These are phyloP conservation scores for Diaporthe ilicicola DNA, from an alignment of 2,329 filamentous ascomycete genomes.

Conservation along the genomic window DNA sequence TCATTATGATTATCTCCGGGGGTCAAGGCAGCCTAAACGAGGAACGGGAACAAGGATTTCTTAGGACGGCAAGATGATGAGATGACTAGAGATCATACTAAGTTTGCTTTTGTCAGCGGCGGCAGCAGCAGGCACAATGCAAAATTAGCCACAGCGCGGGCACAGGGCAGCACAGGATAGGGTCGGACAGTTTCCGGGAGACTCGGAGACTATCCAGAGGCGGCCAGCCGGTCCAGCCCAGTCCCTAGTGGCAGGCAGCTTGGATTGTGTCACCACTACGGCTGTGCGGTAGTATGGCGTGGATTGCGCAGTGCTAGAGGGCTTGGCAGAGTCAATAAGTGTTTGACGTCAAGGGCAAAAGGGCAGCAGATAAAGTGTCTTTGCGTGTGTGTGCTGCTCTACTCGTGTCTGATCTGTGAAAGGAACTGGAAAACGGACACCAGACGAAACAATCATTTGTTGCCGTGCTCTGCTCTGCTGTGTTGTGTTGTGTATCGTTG, in stretches of 20 bases:
- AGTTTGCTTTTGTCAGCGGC: constrained; percentile 14
- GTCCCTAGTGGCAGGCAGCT: not conserved
- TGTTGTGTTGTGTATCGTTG: not conserved
- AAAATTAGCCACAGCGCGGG: not conserved
- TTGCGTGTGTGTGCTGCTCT: not conserved
- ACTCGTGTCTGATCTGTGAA: not conserved
- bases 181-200: constrained; percentile 20
- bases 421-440: not conserved
- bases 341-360: constrained; percentile 14
- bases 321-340: constrained; percentile 21
- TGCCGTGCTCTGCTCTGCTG: too few species aligned
- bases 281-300: constrained; percentile 12
- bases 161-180: not conserved
- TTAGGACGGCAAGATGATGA: not conserved
- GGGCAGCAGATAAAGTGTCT: not conserved
- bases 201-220: constrained; percentile 11
- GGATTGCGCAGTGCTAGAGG: constrained; percentile 15
- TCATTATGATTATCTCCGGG: not conserved
- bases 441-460: constrained; percentile 4
- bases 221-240: not conserved
- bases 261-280: constrained; percentile 7
- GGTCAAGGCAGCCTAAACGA: not conserved
- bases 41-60: not conserved
- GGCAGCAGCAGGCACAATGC: not conserved
- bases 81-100: not conserved